Conservation (phyloP, 768 basidiomycete genomes). For the Pluteus cervinus region DNA sequence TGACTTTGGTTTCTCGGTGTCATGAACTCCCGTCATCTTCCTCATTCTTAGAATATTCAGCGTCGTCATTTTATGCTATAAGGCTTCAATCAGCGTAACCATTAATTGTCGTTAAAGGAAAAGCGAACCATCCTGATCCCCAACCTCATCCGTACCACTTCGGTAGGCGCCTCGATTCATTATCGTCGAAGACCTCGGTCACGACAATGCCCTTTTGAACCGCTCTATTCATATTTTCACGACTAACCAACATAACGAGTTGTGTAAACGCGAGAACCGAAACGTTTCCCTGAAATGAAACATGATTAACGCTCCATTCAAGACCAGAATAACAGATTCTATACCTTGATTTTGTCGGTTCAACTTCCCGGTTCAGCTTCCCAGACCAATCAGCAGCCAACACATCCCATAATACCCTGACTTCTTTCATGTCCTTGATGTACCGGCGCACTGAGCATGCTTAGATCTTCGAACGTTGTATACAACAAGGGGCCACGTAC, state of each 20-base stretch:
- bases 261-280: slow-evolving; percentile 66
- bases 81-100: too few species aligned
- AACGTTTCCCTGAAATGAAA: slow-evolving; percentile 62
- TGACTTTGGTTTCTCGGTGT: too few species aligned
- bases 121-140: slow-evolving; percentile 81
- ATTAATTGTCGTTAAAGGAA: too few species aligned
- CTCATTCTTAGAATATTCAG: slow-evolving; percentile 76
- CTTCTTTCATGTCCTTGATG: slow-evolving; percentile 65
- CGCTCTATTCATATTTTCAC: slow-evolving; percentile 93
- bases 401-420: too few species aligned
- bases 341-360: slow-evolving; percentile 66
- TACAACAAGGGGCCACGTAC: too few species aligned
- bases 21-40: slow-evolving; percentile 36
- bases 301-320: slow-evolving; percentile 1
- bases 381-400: too few species aligned
- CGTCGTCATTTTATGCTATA: slow-evolving; percentile 81
- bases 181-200: slow-evolving; percentile 80
- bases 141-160: slow-evolving; percentile 87
- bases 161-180: slow-evolving; percentile 92
- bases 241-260: slow-evolving; percentile 77
- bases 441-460: slow-evolving; percentile 63
- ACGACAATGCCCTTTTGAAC: slow-evolving; percentile 92
- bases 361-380: too few species aligned
- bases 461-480: too few species aligned
- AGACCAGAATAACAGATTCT: slow-evolving; percentile 11